Percentiles rank a stretch among this genome's conserved stretches.
Conservation (phyloP, 176 grass and related monocot species). For the Saccharum spontaneum region DNA sequence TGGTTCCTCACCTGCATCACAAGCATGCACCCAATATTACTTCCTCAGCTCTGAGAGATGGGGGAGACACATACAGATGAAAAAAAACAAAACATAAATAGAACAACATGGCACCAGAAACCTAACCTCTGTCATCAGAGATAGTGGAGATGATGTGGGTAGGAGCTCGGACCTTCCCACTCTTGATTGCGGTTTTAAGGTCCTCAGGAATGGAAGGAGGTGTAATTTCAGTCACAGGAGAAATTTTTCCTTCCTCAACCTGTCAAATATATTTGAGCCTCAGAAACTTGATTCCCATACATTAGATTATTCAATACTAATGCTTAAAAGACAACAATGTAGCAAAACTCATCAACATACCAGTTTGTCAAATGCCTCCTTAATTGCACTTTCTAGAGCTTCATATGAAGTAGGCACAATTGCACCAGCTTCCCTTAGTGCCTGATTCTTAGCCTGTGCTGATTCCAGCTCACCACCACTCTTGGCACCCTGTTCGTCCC, state of each 20-base stretch:
- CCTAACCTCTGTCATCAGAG: conserved; percentile 98
- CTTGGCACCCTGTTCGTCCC: conserved; percentile 73
- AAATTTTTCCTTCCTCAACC: conserved; percentile 92
- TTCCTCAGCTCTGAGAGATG: not conserved
- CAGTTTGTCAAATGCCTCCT: conserved; percentile 88
- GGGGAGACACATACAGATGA: not conserved
- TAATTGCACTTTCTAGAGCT: conserved; percentile 84
- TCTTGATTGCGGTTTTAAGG: conserved; percentile 95
- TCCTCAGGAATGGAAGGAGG: conserved; percentile 94
- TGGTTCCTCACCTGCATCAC: conserved; percentile 84
- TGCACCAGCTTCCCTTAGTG: conserved; percentile 89
- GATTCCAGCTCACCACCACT: conserved; percentile 98
- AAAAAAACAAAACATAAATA: conserved; percentile 9
- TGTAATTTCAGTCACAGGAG: conserved; percentile 73
- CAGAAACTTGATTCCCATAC: not conserved
- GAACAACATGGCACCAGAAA: conserved; percentile 29
- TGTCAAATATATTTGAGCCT: conserved; percentile 33
- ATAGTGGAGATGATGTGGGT: conserved; percentile 99
- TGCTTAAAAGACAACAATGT: conserved; percentile 7
- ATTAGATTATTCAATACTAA: not conserved
- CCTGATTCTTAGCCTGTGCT: conserved; percentile 92
- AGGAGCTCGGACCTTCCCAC: conserved; percentile 96
- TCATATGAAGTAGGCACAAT: conserved; percentile 97
- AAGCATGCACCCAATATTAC: conserved; percentile 28
- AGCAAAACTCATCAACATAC: conserved; percentile 33